Evolutionary conservation across 129 eudicot species (phyloP).

Genomic region (sunflower (Helianthus annuus)): DNA sequence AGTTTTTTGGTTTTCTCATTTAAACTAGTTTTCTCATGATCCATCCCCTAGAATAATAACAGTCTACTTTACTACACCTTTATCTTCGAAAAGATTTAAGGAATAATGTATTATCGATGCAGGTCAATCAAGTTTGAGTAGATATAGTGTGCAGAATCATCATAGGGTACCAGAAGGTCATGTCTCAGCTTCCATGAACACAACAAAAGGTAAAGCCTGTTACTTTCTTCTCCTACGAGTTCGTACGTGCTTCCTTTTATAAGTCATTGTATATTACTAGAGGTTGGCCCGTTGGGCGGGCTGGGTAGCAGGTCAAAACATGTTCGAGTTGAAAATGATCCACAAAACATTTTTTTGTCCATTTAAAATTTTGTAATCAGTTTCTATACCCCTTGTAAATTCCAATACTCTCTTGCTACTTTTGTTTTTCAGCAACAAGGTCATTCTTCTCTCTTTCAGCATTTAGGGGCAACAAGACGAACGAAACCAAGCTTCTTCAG

Average conservation of each 20-base stretch:
- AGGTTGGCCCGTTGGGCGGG: neutral
- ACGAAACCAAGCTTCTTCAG: slow-evolving; percentile 44
- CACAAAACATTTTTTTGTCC: slow-evolving; percentile 7
- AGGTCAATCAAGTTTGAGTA: slow-evolving; percentile 65
- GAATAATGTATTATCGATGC: slow-evolving; percentile 23
- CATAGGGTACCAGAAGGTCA: slow-evolving; percentile 57
- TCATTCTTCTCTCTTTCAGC: slow-evolving; percentile 99
- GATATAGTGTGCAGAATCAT: slow-evolving; percentile 43
- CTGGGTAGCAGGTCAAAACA: neutral
- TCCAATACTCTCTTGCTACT: slow-evolving; percentile 37
- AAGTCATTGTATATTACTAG: neutral
- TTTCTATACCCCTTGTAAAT: slow-evolving; percentile 26
- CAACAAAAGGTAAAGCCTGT: slow-evolving; percentile 57
- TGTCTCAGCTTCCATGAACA: slow-evolving; percentile 45
- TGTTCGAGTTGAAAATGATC: neutral
- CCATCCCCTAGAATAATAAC: too few species aligned
- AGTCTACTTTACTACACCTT: slow-evolving; percentile 28
- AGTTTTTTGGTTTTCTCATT: too few species aligned
- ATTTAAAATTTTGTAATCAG: neutral
- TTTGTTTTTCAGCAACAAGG: slow-evolving; percentile 84
- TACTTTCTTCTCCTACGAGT: neutral
- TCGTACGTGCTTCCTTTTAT: neutral
- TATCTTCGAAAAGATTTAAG: neutral
- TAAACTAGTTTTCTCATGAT: too few species aligned
- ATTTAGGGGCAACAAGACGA: slow-evolving; percentile 81